phyloP scores from a whole-genome alignment of 2,329 filamentous ascomycete genomes.

The Verticillium klebahnii region DNA sequence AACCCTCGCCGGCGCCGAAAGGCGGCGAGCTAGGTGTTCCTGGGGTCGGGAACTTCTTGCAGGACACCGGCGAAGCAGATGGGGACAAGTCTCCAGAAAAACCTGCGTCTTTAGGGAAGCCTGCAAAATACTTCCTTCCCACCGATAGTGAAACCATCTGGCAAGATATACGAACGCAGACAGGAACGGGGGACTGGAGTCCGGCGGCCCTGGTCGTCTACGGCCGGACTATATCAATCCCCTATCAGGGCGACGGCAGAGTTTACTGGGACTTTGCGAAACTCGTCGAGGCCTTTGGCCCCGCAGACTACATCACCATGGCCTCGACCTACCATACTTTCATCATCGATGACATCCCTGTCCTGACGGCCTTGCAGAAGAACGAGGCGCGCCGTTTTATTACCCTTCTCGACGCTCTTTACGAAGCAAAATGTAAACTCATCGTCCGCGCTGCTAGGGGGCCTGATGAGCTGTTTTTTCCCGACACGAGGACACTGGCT shows the following conservation, averaged over 20 bases:
- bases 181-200: slow-evolving; percentile 27
- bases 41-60: not conserved
- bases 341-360: slow-evolving; percentile 65
- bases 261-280: slow-evolving; percentile 64
- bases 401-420: slow-evolving; percentile 73
- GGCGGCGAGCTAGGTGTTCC: not conserved
- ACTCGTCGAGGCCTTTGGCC: slow-evolving; percentile 65
- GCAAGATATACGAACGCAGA: slow-evolving; percentile 7
- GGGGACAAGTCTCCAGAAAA: not conserved
- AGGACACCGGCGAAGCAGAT: slow-evolving; percentile 2
- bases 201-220: slow-evolving; percentile 49
- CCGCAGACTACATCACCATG: slow-evolving; percentile 78
- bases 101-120: not conserved
- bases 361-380: slow-evolving; percentile 64
- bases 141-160: slow-evolving; percentile 21
- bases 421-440: slow-evolving; percentile 77
- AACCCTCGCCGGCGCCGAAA: not conserved
- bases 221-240: slow-evolving; percentile 57
- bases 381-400: slow-evolving; percentile 80
- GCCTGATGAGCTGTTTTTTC: slow-evolving; percentile 76
- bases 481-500: slow-evolving; percentile 36
- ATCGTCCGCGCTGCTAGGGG: slow-evolving; percentile 62
- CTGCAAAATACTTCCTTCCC: slow-evolving; percentile 17
- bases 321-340: slow-evolving; percentile 77
- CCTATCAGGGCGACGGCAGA: slow-evolving; percentile 51